phyloP scores from a whole-genome alignment of 306 rosid genomes.

The Herpetospermum pedunculosum region DNA sequence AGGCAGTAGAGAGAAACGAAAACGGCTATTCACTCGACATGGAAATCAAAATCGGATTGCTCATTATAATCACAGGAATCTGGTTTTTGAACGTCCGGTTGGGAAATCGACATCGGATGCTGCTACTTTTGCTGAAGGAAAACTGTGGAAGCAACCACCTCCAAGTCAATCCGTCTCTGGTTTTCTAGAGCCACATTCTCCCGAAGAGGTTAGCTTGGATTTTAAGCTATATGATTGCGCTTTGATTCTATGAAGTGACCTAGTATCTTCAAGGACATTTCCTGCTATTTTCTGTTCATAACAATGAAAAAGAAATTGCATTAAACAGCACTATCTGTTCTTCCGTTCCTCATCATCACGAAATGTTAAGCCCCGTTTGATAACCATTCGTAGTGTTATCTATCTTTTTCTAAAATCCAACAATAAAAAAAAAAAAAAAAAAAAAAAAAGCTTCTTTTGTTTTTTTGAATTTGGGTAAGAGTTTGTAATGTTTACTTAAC shows the following conservation, averaged over 20 bases:
- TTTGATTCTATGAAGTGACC: neutral
- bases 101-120: constrained; percentile 27
- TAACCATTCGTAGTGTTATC: no score
- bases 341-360: neutral
- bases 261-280: neutral
- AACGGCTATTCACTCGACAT: constrained; percentile 10
- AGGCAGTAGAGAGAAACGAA: constrained; percentile 13
- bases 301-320: neutral
- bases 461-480: no score
- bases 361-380: no score
- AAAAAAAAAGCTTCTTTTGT: no score
- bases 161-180: constrained; percentile 53
- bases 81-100: neutral
- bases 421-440: no score
- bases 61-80: neutral
- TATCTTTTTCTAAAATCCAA: no score
- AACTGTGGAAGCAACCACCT: constrained; percentile 48
- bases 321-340: neutral
- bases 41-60: constrained; percentile 7
- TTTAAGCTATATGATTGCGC: neutral
- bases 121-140: constrained; percentile 23
- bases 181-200: constrained; percentile 38
- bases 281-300: neutral
- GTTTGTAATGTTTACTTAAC: no score
- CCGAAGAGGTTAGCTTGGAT: constrained; percentile 42